These are phyloP conservation scores for Cercospora sp. DNA, from an alignment of 2,329 filamentous ascomycete species.

Conservation along the genomic window DNA sequence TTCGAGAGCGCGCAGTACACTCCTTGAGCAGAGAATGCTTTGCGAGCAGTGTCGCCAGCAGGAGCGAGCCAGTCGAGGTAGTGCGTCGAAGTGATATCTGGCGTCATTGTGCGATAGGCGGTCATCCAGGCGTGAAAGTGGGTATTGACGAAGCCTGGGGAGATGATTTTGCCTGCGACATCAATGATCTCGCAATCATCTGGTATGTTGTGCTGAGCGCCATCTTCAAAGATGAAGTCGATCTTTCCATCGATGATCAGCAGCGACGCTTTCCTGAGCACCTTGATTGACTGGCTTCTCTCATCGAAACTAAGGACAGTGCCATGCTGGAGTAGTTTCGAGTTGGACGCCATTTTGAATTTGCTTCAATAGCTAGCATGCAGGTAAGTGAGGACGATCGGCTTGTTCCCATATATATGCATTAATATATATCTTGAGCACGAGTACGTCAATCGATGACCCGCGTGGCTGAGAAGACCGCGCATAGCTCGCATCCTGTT, in stretches of 20 bases:
- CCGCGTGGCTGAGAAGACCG: neutral
- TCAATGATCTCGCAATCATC: slow-evolving; percentile 46
- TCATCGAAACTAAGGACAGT: slow-evolving; percentile 48
- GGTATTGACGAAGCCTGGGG: slow-evolving; percentile 59
- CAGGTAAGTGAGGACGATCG: neutral
- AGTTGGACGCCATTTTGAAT: neutral
- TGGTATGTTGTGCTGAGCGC: slow-evolving; percentile 28
- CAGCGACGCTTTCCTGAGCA: slow-evolving; percentile 46
- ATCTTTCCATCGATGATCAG: slow-evolving; percentile 46
- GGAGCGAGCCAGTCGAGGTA: slow-evolving; percentile 50
- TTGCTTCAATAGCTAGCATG: neutral
- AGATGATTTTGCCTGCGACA: slow-evolving; percentile 54
- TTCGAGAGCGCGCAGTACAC: slow-evolving; percentile 49
- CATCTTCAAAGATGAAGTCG: slow-evolving; percentile 35
- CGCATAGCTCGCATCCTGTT: neutral
- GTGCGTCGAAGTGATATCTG: slow-evolving; percentile 53
- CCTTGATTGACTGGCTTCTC: slow-evolving; percentile 37
- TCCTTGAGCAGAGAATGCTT: slow-evolving; percentile 45
- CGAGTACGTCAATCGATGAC: neutral
- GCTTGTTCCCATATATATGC: neutral
- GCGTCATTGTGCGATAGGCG: slow-evolving; percentile 53
- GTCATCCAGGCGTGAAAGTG: slow-evolving; percentile 59
- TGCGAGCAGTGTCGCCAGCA: slow-evolving; percentile 29
- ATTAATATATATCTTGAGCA: neutral
- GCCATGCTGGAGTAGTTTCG: slow-evolving; percentile 29